phyloP scores from a whole-genome alignment of 495 filamentous ascomycete species.

The Astrocystis sublimbata region DNA sequence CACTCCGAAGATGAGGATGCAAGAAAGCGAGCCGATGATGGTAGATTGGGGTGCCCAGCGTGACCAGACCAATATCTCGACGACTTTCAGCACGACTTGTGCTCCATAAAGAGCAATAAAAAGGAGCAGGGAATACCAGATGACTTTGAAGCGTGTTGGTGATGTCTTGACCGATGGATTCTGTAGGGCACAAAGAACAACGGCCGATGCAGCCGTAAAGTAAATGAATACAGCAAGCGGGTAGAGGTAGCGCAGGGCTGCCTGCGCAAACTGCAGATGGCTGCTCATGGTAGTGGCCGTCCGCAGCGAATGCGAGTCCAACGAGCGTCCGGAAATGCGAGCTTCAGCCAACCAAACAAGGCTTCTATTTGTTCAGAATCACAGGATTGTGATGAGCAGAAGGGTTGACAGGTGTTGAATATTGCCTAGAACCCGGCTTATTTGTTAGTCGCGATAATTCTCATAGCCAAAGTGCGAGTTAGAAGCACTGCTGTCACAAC shows the following conservation, averaged over 20 bases:
- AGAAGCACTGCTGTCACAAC: not conserved
- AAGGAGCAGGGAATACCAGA: conserved; percentile 49
- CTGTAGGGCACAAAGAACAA: conserved; percentile 59
- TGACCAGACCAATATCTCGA: conserved; percentile 39
- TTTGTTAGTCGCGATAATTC: not conserved
- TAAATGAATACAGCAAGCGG: conserved; percentile 57
- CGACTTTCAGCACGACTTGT: conserved; percentile 45
- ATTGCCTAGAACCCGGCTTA: conserved; percentile 10
- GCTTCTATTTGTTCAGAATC: not conserved
- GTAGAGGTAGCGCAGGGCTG: conserved; percentile 54
- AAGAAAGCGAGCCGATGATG: conserved; percentile 55
- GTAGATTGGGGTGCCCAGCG: conserved; percentile 48
- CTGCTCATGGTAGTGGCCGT: conserved; percentile 3
- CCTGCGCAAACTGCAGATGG: conserved; percentile 18
- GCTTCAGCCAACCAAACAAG: conserved; percentile 3
- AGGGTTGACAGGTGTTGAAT: not conserved
- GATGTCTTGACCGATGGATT: conserved; percentile 40
- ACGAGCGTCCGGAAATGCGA: not conserved
- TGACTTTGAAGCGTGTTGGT: conserved; percentile 46
- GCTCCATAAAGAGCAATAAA: conserved; percentile 53
- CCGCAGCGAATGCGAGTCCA: not conserved
- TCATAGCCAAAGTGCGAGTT: not conserved
- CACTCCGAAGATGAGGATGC: conserved; percentile 56
- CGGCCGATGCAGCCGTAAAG: conserved; percentile 51
- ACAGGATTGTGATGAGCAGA: not conserved